phyloP scores from a whole-genome alignment of 768 basidiomycete genomes.

The Amanita fuliginea region DNA sequence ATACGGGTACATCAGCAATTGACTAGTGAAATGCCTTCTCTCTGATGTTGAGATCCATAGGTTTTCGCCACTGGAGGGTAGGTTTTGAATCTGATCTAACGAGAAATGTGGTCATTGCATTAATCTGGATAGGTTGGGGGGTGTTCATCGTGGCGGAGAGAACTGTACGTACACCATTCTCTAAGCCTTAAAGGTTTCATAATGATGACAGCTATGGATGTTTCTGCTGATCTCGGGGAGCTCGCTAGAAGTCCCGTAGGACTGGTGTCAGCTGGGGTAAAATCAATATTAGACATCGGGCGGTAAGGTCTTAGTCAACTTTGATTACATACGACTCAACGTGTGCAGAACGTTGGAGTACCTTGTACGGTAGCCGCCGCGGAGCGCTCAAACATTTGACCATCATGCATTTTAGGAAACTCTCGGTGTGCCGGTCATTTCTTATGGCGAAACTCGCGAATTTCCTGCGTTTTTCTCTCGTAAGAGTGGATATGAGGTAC shows the following conservation, averaged over 20 bases:
- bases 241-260: constrained; percentile 84
- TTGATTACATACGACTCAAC: not conserved
- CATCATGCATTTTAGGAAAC: constrained; percentile 56
- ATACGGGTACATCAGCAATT: constrained; percentile 50
- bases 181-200: no score
- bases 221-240: constrained; percentile 91
- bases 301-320: constrained; percentile 26
- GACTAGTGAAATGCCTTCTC: not conserved
- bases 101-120: constrained; percentile 1
- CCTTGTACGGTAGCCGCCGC: constrained; percentile 32
- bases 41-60: constrained; percentile 23
- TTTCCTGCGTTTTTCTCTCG: constrained; percentile 95
- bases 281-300: constrained; percentile 91
- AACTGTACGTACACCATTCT: not conserved
- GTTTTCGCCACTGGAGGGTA: constrained; percentile 91
- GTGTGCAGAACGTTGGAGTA: constrained; percentile 65
- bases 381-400: not conserved
- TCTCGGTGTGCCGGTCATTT: constrained; percentile 82
- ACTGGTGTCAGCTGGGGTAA: constrained; percentile 87
- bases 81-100: constrained; percentile 13
- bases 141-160: constrained; percentile 56
- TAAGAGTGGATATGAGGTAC: constrained; percentile 69
- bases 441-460: constrained; percentile 63
- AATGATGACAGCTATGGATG: constrained; percentile 63
- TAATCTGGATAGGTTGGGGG: constrained; percentile 47